phyloP scores from a whole-genome alignment of 495 filamentous ascomycete species.

The Hypoxylon cercidicola region DNA sequence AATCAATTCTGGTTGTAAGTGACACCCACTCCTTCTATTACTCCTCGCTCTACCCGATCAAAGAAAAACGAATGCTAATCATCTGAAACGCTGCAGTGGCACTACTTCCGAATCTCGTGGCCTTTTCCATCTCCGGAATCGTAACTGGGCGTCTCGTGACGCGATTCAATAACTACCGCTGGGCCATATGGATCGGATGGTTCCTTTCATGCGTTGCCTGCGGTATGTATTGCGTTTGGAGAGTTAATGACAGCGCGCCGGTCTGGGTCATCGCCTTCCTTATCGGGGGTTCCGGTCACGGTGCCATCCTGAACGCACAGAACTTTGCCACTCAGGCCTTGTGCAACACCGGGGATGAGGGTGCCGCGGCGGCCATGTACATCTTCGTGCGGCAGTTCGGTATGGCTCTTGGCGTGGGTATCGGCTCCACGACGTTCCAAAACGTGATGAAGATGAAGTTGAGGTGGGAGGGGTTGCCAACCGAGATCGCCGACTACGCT shows the following conservation, averaged over 20 bases:
- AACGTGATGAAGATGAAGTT: constrained; percentile 63
- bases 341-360: constrained; percentile 58
- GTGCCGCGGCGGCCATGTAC: constrained; percentile 67
- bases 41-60: too few relatives aligned
- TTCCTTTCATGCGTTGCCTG: constrained; percentile 57
- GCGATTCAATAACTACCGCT: constrained; percentile 62
- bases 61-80: neutral
- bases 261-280: constrained; percentile 65
- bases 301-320: constrained; percentile 62
- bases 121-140: constrained; percentile 59
- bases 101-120: constrained; percentile 61
- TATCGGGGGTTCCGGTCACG: constrained; percentile 64
- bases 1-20: constrained; percentile 59
- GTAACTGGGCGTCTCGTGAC: constrained; percentile 61
- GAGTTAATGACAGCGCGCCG: constrained; percentile 55
- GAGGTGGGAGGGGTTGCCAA: constrained; percentile 49
- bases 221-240: constrained; percentile 60
- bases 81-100: constrained; percentile 43
- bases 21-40: too few relatives aligned
- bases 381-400: constrained; percentile 69
- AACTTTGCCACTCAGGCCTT: constrained; percentile 65
- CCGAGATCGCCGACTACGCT: constrained; percentile 53
- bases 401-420: constrained; percentile 70
- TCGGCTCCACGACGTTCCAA: constrained; percentile 71
- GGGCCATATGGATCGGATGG: constrained; percentile 69